Evolutionary conservation across 768 basidiomycete genomes (phyloP).

Genomic region (Serpula lacrymans): DNA sequence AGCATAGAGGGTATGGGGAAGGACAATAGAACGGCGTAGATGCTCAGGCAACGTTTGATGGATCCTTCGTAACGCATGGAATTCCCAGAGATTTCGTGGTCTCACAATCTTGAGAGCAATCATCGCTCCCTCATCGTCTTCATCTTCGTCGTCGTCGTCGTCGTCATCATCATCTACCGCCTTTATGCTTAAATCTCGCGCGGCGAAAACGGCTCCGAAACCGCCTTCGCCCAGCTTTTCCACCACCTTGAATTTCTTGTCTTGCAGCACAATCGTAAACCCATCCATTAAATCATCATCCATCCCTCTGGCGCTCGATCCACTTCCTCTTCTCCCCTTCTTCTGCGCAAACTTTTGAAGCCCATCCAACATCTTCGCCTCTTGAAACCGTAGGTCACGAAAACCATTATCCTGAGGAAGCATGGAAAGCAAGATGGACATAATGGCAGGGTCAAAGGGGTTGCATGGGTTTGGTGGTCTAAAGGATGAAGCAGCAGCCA

Average conservation of each 20-base stretch:
- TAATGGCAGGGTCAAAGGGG: slow-evolving; percentile 68
- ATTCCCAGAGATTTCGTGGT: slow-evolving; percentile 91
- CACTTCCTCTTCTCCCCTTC: slow-evolving; percentile 28
- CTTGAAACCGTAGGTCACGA: slow-evolving; percentile 52
- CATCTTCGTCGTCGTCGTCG: slow-evolving; percentile 53
- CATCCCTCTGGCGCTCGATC: slow-evolving; percentile 29
- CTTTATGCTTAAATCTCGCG: slow-evolving; percentile 45
- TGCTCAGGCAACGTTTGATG: slow-evolving; percentile 61
- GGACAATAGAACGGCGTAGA: slow-evolving; percentile 66
- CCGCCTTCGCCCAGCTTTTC: slow-evolving; percentile 97
- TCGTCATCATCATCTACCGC: slow-evolving; percentile 40
- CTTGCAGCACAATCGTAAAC: slow-evolving; percentile 60
- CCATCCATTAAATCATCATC: slow-evolving; percentile 32
- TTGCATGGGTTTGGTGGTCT: slow-evolving; percentile 85
- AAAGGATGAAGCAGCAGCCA: slow-evolving; percentile 61
- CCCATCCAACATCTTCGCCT: slow-evolving; percentile 57
- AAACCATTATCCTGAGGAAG: slow-evolving; percentile 59
- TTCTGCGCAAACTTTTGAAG: slow-evolving; percentile 72
- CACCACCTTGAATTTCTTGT: slow-evolving; percentile 61
- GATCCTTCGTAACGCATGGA: slow-evolving; percentile 75
- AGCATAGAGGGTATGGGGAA: slow-evolving; percentile 75
- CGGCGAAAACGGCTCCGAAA: slow-evolving; percentile 94
- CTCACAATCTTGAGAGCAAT: slow-evolving; percentile 91
- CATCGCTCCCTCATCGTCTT: slow-evolving; percentile 50
- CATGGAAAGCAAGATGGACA: slow-evolving; percentile 61